Percentiles rank a stretch among this genome's conserved stretches.
phyloP scores from a whole-genome alignment of 768 basidiomycete species.

The Boletus bicolor region DNA sequence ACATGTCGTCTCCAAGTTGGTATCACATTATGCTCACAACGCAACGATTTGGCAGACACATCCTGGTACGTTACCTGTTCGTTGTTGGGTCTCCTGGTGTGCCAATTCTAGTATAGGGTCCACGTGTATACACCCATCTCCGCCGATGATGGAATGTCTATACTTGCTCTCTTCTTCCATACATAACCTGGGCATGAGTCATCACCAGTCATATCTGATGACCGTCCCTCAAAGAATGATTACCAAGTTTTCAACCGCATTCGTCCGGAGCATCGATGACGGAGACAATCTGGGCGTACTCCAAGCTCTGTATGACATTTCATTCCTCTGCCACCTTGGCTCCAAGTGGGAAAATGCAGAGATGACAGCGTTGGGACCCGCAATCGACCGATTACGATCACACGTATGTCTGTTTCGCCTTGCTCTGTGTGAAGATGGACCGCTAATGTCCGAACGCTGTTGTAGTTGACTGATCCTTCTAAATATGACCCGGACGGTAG shows the following conservation, averaged over 20 bases:
- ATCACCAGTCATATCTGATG: constrained; percentile 35
- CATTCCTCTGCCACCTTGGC: constrained; percentile 45
- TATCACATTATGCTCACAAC: constrained; percentile 19
- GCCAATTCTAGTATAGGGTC: constrained; percentile 19
- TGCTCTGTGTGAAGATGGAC: not conserved
- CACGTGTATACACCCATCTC: constrained; percentile 43
- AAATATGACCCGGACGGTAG: constrained; percentile 25
- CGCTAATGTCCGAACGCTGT: constrained; percentile 2
- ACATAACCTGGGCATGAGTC: constrained; percentile 52
- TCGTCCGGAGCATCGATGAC: constrained; percentile 34
- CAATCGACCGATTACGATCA: constrained; percentile 24
- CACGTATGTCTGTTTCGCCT: constrained; percentile 25
- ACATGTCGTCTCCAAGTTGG: constrained; percentile 33
- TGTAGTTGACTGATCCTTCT: constrained; percentile 15
- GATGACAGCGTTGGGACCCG: constrained; percentile 24
- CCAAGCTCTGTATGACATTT: constrained; percentile 44
- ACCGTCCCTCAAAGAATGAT: constrained; percentile 39
- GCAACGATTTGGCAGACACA: constrained; percentile 1
- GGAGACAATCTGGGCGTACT: constrained; percentile 25
- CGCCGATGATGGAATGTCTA: constrained; percentile 52
- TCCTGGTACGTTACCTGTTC: constrained; percentile 11
- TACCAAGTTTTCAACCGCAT: constrained; percentile 32
- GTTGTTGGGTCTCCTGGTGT: constrained; percentile 1
- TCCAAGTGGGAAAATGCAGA: constrained; percentile 28
- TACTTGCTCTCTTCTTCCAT: constrained; percentile 50